Conservation (phyloP, 1,284 basidiomycete species). For the Wolfiporia cocos region DNA sequence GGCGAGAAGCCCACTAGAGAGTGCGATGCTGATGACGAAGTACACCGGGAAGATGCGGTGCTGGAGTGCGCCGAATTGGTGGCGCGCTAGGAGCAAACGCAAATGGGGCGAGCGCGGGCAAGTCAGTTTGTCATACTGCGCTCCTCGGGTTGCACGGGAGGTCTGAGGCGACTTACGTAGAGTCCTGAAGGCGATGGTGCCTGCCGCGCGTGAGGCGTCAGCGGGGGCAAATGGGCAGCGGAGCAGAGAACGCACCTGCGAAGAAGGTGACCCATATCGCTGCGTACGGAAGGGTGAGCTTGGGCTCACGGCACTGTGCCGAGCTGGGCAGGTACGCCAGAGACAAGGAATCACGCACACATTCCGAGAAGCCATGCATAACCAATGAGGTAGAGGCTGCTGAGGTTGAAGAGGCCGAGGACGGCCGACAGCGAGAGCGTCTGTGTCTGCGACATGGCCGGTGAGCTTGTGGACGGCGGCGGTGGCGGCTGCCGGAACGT, state of each 20-base stretch:
- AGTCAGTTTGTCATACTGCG: too few relatives aligned
- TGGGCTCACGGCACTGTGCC: too few relatives aligned
- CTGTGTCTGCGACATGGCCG: slow-evolving; percentile 12
- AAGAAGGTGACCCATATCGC: slow-evolving; percentile 67
- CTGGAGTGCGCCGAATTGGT: slow-evolving; percentile 75
- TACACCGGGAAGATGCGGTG: slow-evolving; percentile 72
- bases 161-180: slow-evolving; percentile 38
- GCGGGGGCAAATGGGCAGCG: neutral
- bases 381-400: slow-evolving; percentile 47
- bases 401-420: slow-evolving; percentile 33
- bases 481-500: too few relatives aligned
- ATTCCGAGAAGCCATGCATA: slow-evolving; percentile 64
- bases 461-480: neutral
- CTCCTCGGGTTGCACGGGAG: too few relatives aligned
- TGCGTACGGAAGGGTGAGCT: slow-evolving; percentile 19
- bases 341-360: slow-evolving; percentile 39
- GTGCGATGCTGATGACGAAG: slow-evolving; percentile 55
- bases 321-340: neutral
- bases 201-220: slow-evolving; percentile 22
- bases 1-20: slow-evolving; percentile 51
- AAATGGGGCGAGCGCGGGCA: too few relatives aligned
- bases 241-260: slow-evolving; percentile 36
- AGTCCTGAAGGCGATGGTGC: slow-evolving; percentile 51
- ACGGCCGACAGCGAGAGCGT: slow-evolving; percentile 36
- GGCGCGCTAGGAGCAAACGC: slow-evolving; percentile 39